Evolutionary conservation across 495 filamentous ascomycete species (phyloP).

Genomic region (Tuber aestivum): DNA sequence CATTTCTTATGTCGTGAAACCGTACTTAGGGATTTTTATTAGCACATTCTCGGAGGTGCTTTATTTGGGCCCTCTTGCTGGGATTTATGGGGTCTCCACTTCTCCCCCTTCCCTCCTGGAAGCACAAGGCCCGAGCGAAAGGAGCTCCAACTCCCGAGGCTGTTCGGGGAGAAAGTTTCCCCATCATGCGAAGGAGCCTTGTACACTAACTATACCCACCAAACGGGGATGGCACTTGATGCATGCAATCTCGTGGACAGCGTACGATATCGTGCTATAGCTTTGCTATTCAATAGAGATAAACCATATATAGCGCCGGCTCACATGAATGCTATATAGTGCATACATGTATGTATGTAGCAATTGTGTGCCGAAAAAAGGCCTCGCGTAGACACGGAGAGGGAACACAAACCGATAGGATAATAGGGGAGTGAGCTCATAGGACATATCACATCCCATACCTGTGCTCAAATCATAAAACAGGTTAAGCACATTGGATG

Average conservation of each 20-base stretch:
- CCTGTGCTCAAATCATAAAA: neutral
- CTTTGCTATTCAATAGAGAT: neutral
- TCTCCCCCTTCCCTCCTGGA: neutral
- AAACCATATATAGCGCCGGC: neutral
- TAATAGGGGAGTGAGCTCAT: neutral
- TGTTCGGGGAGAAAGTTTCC: neutral
- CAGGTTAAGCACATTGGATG: neutral
- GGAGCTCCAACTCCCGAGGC: neutral
- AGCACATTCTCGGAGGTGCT: neutral
- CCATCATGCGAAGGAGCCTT: neutral
- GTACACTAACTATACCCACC: neutral
- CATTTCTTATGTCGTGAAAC: neutral
- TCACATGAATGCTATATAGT: neutral
- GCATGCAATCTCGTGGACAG: neutral
- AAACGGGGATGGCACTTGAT: neutral
- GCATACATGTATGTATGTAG: neutral
- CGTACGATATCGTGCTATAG: neutral
- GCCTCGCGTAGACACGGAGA: neutral
- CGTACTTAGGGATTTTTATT: neutral
- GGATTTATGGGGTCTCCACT: neutral
- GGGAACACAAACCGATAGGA: neutral
- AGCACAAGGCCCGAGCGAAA: neutral
- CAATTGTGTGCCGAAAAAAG: neutral
- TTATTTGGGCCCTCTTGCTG: neutral
- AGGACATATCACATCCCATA: neutral